These are phyloP conservation scores for Saccharomycopsis fibuligera DNA, from an alignment of 805 yeast species.

Conservation along the genomic window DNA sequence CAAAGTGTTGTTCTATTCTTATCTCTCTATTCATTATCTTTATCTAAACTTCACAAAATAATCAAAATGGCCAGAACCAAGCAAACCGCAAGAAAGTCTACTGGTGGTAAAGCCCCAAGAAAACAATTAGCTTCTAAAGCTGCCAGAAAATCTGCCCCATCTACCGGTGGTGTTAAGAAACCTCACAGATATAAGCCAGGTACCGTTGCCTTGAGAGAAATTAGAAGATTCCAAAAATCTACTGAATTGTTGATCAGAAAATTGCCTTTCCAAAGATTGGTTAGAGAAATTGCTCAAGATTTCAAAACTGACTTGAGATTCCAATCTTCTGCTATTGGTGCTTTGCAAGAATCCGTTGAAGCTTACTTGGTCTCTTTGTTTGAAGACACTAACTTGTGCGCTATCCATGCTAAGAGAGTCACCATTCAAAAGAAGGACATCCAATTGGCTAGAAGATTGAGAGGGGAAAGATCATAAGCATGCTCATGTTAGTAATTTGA, in stretches of 20 bases:
- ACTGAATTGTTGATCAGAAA: slow-evolving; percentile 93
- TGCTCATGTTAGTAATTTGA: neutral
- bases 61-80: slow-evolving; percentile 79
- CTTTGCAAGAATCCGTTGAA: slow-evolving; percentile 97
- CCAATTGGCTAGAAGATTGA: slow-evolving; percentile 94
- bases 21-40: neutral
- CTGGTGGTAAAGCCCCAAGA: slow-evolving; percentile 97
- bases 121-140: slow-evolving; percentile 88
- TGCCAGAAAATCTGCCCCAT: slow-evolving; percentile 90
- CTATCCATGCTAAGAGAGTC: slow-evolving; percentile 98
- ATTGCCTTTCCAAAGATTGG: slow-evolving; percentile 95
- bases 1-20: slow-evolving; percentile 5
- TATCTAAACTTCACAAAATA: neutral
- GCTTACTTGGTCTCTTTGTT: slow-evolving; percentile 94
- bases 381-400: slow-evolving; percentile 98
- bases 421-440: slow-evolving; percentile 98
- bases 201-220: slow-evolving; percentile 94
- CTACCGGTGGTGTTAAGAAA: slow-evolving; percentile 88
- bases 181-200: slow-evolving; percentile 98
- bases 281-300: slow-evolving; percentile 92
- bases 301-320: slow-evolving; percentile 90
- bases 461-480: slow-evolving; percentile 73
- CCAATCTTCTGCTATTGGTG: slow-evolving; percentile 97
- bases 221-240: slow-evolving; percentile 94
- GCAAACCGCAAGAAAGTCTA: slow-evolving; percentile 91